Evolutionary conservation across 805 yeast genomes (phyloP).

Genomic region (Myxozyma lipomycoides): DNA sequence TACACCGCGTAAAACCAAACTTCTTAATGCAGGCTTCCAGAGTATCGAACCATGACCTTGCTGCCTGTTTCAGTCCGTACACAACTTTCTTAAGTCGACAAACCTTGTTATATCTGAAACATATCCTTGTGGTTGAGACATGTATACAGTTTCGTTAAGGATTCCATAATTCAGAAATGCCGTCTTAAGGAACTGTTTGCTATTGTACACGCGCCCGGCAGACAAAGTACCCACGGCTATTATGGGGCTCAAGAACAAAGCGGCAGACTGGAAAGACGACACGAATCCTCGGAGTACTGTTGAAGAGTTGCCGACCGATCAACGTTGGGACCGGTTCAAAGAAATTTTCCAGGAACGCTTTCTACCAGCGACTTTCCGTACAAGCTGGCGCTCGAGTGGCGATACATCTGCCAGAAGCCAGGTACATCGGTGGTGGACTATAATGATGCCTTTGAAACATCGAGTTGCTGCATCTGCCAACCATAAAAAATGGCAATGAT

Average conservation of each 20-base stretch:
- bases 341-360: not conserved
- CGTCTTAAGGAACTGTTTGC: no score
- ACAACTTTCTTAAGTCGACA: no score
- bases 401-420: not conserved
- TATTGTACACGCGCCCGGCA: not conserved
- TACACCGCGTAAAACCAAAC: not conserved
- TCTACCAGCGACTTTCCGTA: not conserved
- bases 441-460: not conserved
- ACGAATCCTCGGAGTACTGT: not conserved
- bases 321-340: not conserved
- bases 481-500: not conserved
- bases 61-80: not conserved
- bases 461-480: constrained; percentile 2
- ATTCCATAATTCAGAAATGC: constrained; percentile 1
- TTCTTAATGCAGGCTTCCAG: not conserved
- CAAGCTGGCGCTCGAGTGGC: not conserved
- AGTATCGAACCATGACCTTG: not conserved
- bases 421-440: not conserved
- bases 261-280: not conserved
- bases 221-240: not conserved
- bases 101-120: not conserved
- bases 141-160: constrained; percentile 5
- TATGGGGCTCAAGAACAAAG: not conserved
- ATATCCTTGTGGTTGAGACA: not conserved
- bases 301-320: not conserved